phyloP scores from a whole-genome alignment of 148 eudicot genomes.

The Rhododendron ovatum region DNA sequence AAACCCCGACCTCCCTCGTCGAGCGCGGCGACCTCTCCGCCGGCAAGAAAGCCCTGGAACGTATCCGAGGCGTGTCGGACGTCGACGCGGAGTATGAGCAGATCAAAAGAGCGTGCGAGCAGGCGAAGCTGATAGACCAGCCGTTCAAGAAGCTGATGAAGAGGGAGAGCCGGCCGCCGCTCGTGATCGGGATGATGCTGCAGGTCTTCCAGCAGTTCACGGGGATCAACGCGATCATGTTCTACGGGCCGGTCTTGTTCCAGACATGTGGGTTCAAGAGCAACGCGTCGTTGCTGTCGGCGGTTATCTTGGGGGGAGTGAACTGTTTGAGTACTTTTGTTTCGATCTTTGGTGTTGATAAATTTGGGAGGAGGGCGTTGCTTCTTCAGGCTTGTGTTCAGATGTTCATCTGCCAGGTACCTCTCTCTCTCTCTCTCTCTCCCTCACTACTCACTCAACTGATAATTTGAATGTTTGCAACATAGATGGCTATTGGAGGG shows the following conservation, averaged over 20 bases:
- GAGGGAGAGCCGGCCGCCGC: slow-evolving; percentile 31
- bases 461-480: not conserved
- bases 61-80: slow-evolving; percentile 38
- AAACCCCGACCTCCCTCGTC: slow-evolving; percentile 48
- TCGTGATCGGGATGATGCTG: slow-evolving; percentile 24
- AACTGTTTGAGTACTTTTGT: slow-evolving; percentile 45
- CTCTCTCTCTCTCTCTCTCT: not conserved
- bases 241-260: slow-evolving; percentile 53
- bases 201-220: slow-evolving; percentile 62
- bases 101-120: slow-evolving; percentile 31
- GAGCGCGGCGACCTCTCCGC: slow-evolving; percentile 25
- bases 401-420: slow-evolving; percentile 51
- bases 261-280: slow-evolving; percentile 50
- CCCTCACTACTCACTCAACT: not conserved
- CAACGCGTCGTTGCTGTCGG: slow-evolving; percentile 40
- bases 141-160: slow-evolving; percentile 42
- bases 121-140: slow-evolving; percentile 23
- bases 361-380: slow-evolving; percentile 41
- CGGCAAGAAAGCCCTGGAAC: slow-evolving; percentile 28
- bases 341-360: slow-evolving; percentile 40
- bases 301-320: slow-evolving; percentile 46
- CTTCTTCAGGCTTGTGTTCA: slow-evolving; percentile 55
- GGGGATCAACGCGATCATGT: slow-evolving; percentile 63
- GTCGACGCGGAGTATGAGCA: slow-evolving; percentile 33
- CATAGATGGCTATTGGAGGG: slow-evolving; percentile 40